phyloP scores from a whole-genome alignment of 208 protist genomes.

The Borovskyia barvae region DNA sequence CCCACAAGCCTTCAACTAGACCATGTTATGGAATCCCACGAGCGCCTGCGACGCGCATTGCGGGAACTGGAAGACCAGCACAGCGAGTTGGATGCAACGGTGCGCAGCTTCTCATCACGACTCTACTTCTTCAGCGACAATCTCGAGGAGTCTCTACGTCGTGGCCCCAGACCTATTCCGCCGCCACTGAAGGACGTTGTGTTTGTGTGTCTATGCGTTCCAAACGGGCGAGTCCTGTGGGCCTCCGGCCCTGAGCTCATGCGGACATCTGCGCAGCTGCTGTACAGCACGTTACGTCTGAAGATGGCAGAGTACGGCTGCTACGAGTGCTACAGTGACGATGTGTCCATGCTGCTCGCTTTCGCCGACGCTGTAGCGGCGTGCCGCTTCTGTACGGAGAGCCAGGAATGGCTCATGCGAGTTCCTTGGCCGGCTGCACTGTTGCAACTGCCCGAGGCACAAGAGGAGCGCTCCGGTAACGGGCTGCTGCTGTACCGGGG shows the following conservation, averaged over 20 bases:
- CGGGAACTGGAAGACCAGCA: conserved; percentile 59
- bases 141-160: conserved; percentile 51
- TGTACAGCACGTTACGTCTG: conserved; percentile 65
- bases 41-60: conserved; percentile 62
- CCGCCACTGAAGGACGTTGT: conserved; percentile 63
- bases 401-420: conserved; percentile 73
- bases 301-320: conserved; percentile 82
- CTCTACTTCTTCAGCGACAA: conserved; percentile 87
- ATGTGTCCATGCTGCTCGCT: conserved; percentile 73
- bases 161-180: conserved; percentile 20
- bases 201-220: conserved; percentile 72
- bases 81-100: conserved; percentile 30
- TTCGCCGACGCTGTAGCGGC: conserved; percentile 69
- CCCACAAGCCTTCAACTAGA: conserved; percentile 16
- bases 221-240: conserved; percentile 60
- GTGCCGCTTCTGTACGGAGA: conserved; percentile 79
- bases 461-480: conserved; percentile 25
- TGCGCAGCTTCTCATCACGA: conserved; percentile 39
- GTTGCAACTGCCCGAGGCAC: conserved; percentile 30
- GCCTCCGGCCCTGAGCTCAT: conserved; percentile 52
- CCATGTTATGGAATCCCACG: conserved; percentile 45
- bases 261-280: conserved; percentile 52
- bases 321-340: conserved; percentile 87
- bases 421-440: conserved; percentile 75
- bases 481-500: conserved; percentile 53